phyloP scores from a whole-genome alignment of 306 rosid species.

The Ochetophila trinervis region DNA sequence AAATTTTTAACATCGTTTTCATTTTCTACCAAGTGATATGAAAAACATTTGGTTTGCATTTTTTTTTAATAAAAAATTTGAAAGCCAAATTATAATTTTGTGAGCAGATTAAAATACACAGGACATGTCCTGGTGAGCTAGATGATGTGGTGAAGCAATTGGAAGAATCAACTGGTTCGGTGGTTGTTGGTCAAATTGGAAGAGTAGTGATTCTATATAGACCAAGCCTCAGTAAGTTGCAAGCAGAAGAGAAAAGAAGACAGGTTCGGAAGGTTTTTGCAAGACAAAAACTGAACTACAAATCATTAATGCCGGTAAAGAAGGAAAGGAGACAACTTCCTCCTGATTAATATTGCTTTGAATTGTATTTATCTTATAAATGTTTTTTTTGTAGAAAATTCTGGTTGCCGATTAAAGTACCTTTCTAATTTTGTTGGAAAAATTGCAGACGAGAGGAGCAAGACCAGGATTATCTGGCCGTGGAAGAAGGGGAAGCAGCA shows the following conservation, averaged over 20 bases:
- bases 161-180: conserved; percentile 70
- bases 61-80: no score
- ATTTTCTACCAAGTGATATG: no score
- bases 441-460: conserved; percentile 45
- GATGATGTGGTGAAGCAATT: conserved; percentile 66
- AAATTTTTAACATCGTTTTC: no score
- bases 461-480: conserved; percentile 37
- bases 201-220: conserved; percentile 69
- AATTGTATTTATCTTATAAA: background rate
- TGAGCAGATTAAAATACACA: conserved; percentile 74
- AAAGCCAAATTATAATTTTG: conserved; percentile 11
- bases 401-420: background rate
- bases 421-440: conserved; percentile 12
- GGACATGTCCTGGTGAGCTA: conserved; percentile 82
- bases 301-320: conserved; percentile 33
- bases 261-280: conserved; percentile 36
- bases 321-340: conserved; percentile 4
- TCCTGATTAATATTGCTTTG: background rate
- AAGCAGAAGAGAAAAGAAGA: conserved; percentile 80
- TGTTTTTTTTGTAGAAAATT: background rate
- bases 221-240: conserved; percentile 81
- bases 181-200: conserved; percentile 69
- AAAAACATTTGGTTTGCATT: no score
- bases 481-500: conserved; percentile 52
- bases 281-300: conserved; percentile 36